phyloP scores from a whole-genome alignment of 2,329 filamentous ascomycete species.

The Ophiosphaerella narmari region DNA sequence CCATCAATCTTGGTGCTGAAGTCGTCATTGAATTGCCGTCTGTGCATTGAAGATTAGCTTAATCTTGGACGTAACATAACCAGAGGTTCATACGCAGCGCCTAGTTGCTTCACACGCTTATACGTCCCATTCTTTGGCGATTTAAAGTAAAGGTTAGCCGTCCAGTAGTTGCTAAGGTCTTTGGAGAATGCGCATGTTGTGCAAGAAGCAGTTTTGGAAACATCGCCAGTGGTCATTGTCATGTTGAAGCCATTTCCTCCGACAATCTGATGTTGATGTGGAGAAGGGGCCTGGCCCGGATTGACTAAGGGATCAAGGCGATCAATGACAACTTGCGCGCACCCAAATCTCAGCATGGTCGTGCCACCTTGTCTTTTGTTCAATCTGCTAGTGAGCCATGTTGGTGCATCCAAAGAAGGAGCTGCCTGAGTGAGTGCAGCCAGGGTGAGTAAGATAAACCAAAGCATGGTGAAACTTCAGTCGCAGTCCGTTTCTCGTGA shows the following conservation, averaged over 20 bases:
- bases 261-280: slow-evolving; percentile 48
- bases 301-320: slow-evolving; percentile 43
- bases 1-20: slow-evolving; percentile 30
- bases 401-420: not conserved
- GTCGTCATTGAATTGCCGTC: slow-evolving; percentile 26
- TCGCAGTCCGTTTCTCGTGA: not conserved
- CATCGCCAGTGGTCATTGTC: slow-evolving; percentile 46
- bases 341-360: slow-evolving; percentile 43
- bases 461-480: slow-evolving; percentile 2
- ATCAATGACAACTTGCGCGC: slow-evolving; percentile 38
- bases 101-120: slow-evolving; percentile 40
- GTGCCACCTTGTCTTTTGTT: slow-evolving; percentile 1
- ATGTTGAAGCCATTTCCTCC: slow-evolving; percentile 54
- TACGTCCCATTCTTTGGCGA: slow-evolving; percentile 21
- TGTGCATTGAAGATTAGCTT: no score
- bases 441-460: not conserved
- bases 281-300: slow-evolving; percentile 40
- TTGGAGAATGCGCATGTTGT: slow-evolving; percentile 46
- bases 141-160: slow-evolving; percentile 47
- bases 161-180: slow-evolving; percentile 50
- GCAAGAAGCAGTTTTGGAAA: slow-evolving; percentile 41
- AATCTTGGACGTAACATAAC: no score
- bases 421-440: not conserved
- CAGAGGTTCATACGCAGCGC: not conserved
- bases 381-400: not conserved